Evolutionary conservation across 2,329 filamentous ascomycete species (phyloP).

Genomic region (Hypomyces perniciosus): DNA sequence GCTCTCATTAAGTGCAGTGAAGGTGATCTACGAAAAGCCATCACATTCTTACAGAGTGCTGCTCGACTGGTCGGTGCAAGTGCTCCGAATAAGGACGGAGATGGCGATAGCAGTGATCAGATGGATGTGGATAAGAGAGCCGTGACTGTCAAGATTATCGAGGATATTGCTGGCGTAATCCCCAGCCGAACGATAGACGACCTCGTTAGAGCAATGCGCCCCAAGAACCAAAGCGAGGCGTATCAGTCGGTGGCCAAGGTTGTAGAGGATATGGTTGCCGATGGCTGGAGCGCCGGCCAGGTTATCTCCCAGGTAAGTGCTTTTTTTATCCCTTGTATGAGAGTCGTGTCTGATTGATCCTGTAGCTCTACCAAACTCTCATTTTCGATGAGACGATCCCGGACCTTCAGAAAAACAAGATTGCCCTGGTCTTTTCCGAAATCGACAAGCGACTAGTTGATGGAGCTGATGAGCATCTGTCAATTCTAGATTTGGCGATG

Average conservation of each 20-base stretch:
- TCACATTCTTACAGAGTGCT: slow-evolving; percentile 94
- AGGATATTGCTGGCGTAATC: slow-evolving; percentile 95
- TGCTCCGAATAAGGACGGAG: slow-evolving; percentile 39
- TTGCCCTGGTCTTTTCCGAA: slow-evolving; percentile 85
- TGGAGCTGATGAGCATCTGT: slow-evolving; percentile 90
- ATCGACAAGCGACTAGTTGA: slow-evolving; percentile 91
- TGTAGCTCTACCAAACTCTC: slow-evolving; percentile 67
- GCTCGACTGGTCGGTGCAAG: slow-evolving; percentile 74
- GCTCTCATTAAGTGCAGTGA: slow-evolving; percentile 83
- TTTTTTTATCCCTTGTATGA: not conserved
- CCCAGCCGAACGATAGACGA: slow-evolving; percentile 65
- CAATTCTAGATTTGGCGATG: slow-evolving; percentile 77
- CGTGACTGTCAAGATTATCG: slow-evolving; percentile 73
- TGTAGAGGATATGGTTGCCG: slow-evolving; percentile 86
- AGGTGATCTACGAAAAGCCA: slow-evolving; percentile 91
- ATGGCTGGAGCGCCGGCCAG: slow-evolving; percentile 94
- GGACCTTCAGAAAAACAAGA: slow-evolving; percentile 83
- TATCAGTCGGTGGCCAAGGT: slow-evolving; percentile 73
- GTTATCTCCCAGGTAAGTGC: slow-evolving; percentile 66
- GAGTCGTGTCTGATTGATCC: slow-evolving; percentile 14
- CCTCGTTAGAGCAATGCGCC: slow-evolving; percentile 71
- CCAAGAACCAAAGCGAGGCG: slow-evolving; percentile 54
- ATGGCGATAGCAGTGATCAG: slow-evolving; percentile 45
- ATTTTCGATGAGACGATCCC: slow-evolving; percentile 79
- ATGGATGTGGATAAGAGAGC: slow-evolving; percentile 55